phyloP scores from a whole-genome alignment of 1,284 basidiomycete species.

The Ceratobasidium sp. region DNA sequence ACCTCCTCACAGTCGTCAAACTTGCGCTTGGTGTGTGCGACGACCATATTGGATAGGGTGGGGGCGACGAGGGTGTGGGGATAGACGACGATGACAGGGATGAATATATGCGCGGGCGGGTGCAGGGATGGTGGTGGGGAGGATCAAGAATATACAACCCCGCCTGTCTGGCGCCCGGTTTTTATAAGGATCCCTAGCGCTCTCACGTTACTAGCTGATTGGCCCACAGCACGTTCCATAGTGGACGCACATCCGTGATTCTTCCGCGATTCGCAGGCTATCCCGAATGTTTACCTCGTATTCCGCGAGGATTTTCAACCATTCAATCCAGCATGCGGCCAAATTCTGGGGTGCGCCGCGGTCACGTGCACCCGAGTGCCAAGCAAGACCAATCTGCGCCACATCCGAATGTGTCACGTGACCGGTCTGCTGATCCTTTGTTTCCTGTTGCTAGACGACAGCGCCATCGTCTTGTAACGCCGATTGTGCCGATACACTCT shows the following conservation, averaged over 20 bases:
- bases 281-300: conserved; percentile 1
- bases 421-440: neutral
- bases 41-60: conserved; percentile 24
- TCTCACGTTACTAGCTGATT: conserved; percentile 31
- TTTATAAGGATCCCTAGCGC: conserved; percentile 35
- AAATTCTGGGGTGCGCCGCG: conserved; percentile 19
- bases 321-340: conserved; percentile 20
- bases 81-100: neutral
- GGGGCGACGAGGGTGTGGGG: conserved; percentile 1
- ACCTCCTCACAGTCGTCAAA: conserved; percentile 62
- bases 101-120: conserved; percentile 34
- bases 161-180: conserved; percentile 18
- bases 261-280: neutral
- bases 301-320: conserved; percentile 3
- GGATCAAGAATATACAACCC: conserved; percentile 23
- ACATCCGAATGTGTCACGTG: neutral
- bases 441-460: conserved; percentile 7
- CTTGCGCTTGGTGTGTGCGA: conserved; percentile 67
- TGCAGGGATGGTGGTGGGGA: conserved; percentile 34
- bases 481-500: neutral
- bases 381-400: conserved; percentile 3
- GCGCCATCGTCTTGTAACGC: neutral
- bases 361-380: conserved; percentile 7
- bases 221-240: conserved; percentile 36
- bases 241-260: conserved; percentile 10